Percentiles rank a stretch among this genome's conserved stretches.
Conservation (phyloP, 345 rosid genomes). For the Erodium maritimum region DNA sequence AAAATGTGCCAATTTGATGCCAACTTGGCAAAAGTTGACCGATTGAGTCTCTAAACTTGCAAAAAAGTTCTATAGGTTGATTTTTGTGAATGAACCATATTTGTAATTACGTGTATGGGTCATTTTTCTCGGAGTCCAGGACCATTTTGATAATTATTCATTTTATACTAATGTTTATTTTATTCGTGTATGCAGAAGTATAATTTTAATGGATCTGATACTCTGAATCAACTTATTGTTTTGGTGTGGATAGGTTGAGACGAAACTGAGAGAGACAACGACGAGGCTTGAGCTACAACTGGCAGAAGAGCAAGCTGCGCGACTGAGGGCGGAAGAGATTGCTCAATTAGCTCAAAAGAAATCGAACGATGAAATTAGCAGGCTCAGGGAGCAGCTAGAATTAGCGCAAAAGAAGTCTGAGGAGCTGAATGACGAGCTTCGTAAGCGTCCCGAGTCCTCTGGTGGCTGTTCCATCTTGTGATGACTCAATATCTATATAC, state of each 20-base stretch:
- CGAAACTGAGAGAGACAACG: slow-evolving; percentile 62
- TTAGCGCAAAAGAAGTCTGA: slow-evolving; percentile 51
- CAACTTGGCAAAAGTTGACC: too few species aligned
- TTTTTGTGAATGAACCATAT: too few species aligned
- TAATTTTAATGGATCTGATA: too few species aligned
- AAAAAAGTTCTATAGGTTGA: too few species aligned
- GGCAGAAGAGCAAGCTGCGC: slow-evolving; percentile 75
- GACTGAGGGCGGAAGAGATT: slow-evolving; percentile 53
- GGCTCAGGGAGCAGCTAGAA: slow-evolving; percentile 67
- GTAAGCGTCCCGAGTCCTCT: slow-evolving; percentile 25
- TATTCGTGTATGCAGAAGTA: too few species aligned
- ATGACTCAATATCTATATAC: not conserved
- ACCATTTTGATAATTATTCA: too few species aligned
- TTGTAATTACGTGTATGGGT: too few species aligned
- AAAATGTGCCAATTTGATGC: too few species aligned
- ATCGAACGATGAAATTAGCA: slow-evolving; percentile 60
- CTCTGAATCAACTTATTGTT: too few species aligned
- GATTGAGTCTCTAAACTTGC: too few species aligned
- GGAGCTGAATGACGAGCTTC: slow-evolving; percentile 26
- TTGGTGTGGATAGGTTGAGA: slow-evolving; percentile 41
- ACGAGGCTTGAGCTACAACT: slow-evolving; percentile 57
- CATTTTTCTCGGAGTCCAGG: too few species aligned
- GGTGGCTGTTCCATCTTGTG: slow-evolving; percentile 48
- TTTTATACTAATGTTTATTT: too few species aligned
- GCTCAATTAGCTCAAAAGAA: slow-evolving; percentile 46